Evolutionary conservation across 1,284 basidiomycete species (phyloP), one percentile per base, ranked within the genome.

Genomic region (Cryptococcus neoformans): DNA sequence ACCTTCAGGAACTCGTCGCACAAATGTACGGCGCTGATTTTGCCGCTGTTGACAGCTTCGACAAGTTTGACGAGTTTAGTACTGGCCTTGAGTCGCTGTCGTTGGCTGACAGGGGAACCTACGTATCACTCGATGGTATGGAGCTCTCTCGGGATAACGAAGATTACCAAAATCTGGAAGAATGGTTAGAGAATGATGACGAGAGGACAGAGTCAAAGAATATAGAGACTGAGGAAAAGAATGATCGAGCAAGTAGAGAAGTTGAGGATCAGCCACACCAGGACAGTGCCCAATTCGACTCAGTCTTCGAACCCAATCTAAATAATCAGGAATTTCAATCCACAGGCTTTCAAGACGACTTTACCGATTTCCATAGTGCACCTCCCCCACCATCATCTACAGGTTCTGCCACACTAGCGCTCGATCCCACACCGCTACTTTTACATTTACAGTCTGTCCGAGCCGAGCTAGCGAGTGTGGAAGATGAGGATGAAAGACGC

Each of bases 341-440:
- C 41, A 45, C 48, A 36, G 59, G 60, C 9, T 73, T 73, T 56
- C 70, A 72, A 40, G 70, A 72, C 58, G 67, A 74, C 54, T 74
- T 70, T 53, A 57, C 59, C 37, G 65, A 60, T 6, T 67, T 68
- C 49, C 64, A 65, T 47, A 62, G 61, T n/a, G 64, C 55, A 45
- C 65, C 54, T 8, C 54, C 28, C 36, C 21, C 21, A 21, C 21
- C 21, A 21, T 21, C 21, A 21, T 12, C 16, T 28, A 36, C 34
- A 14, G 6, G 34, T 14, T n/a, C 38, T 6, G 42, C 28, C 9
- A 57, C 59, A 21, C 41, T 64, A 12, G 59, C 68, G 3, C 57
- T 73, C 12, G 74, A 76, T 56, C 74, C 74, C 0, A 74, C 74
- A 14, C 70, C 74, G 8, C 47, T 76, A 10, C 59, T 76, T 1